These are phyloP conservation scores for Podila minutissima DNA, from an alignment of 192 early-diverging fungal species.

Conservation along the genomic window DNA sequence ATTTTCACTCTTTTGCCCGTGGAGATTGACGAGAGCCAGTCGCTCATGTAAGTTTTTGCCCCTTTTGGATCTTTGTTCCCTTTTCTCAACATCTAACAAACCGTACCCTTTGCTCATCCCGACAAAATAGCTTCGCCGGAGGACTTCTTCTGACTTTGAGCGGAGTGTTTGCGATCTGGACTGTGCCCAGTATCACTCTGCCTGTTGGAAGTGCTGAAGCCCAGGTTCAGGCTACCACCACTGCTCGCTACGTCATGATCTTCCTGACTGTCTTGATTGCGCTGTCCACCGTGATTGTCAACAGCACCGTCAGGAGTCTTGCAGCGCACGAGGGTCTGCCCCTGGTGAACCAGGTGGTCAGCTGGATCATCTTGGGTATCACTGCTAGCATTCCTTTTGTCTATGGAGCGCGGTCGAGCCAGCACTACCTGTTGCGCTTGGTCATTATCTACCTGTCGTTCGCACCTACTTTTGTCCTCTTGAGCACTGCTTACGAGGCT, in stretches of 20 bases:
- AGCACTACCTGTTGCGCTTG: constrained; percentile 85
- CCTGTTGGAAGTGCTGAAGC: constrained; percentile 3
- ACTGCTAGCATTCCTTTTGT: constrained; percentile 69
- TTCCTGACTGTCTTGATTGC: constrained; percentile 58
- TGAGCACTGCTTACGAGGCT: constrained; percentile 92
- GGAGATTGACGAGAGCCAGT: constrained; percentile 80
- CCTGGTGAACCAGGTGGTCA: constrained; percentile 68
- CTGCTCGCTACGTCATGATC: constrained; percentile 30
- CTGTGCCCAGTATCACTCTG: constrained; percentile 18
- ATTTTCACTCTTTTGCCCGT: constrained; percentile 91
- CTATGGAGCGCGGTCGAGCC: constrained; percentile 64
- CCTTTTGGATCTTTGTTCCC: not conserved
- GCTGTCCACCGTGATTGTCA: constrained; percentile 67
- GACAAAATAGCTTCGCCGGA: constrained; percentile 50
- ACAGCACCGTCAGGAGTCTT: constrained; percentile 68
- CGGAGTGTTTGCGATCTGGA: constrained; percentile 21
- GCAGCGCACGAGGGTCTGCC: constrained; percentile 71
- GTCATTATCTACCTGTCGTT: constrained; percentile 87
- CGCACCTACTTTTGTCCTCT: constrained; percentile 84
- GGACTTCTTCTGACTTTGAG: constrained; percentile 47
- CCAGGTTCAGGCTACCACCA: constrained; percentile 13
- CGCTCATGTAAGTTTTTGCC: constrained; percentile 64
- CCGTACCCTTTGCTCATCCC: not conserved
- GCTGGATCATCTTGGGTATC: constrained; percentile 75
- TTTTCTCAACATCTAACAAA: not conserved